phyloP scores from a whole-genome alignment of 768 basidiomycete genomes.

The Boletus fagicola region DNA sequence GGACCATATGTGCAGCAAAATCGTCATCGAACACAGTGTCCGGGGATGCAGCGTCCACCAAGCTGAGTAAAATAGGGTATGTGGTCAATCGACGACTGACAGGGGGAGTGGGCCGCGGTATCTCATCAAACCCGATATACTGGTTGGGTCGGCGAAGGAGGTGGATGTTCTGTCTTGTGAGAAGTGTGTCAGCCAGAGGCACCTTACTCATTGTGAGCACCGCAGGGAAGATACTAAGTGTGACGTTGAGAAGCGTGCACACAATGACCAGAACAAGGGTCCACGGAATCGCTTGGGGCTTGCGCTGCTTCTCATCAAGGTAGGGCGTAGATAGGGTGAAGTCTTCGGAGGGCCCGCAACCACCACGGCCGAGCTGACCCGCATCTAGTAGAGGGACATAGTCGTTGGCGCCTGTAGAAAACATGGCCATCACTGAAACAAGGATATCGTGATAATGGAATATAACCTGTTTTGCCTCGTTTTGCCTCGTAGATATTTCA shows the following conservation, averaged over 20 bases:
- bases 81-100: conserved; percentile 2
- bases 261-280: conserved; percentile 1
- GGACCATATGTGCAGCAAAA: conserved; percentile 5
- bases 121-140: conserved; percentile 12
- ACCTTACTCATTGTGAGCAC: background rate
- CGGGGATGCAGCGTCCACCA: conserved; percentile 10
- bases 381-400: too few species aligned
- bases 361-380: too few species aligned
- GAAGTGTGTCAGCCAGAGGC: background rate
- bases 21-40: conserved; percentile 9
- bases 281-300: conserved; percentile 3
- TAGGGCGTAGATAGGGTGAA: background rate
- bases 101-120: conserved; percentile 3
- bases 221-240: conserved; percentile 5
- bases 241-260: conserved; percentile 9
- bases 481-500: too few species aligned
- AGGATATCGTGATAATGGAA: too few species aligned
- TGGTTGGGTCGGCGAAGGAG: conserved; percentile 9
- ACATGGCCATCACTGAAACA: too few species aligned
- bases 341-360: background rate
- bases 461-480: too few species aligned
- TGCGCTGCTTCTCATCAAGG: background rate
- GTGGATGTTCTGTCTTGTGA: conserved; percentile 12
- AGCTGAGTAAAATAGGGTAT: conserved; percentile 8
- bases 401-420: too few species aligned